phyloP scores from a whole-genome alignment of 768 basidiomycete genomes.

The Trametes maxima region DNA sequence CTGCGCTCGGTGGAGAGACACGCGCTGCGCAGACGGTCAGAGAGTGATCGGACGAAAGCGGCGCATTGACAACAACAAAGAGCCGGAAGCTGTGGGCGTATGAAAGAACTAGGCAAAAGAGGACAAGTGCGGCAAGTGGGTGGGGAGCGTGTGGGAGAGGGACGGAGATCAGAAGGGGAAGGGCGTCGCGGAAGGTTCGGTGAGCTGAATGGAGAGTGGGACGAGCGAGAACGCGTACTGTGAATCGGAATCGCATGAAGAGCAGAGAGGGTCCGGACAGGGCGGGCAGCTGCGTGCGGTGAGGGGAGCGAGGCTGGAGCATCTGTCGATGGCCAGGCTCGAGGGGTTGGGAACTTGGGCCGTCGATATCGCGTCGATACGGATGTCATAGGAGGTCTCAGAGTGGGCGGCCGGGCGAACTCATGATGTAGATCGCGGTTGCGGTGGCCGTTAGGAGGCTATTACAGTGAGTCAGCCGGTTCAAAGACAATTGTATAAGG shows the following conservation, averaged over 20 bases:
- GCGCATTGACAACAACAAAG: conserved; percentile 13
- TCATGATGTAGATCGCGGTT: no score
- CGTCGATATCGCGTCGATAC: background rate
- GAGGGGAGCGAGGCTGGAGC: no score
- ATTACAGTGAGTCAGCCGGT: background rate
- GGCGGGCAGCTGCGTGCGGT: background rate
- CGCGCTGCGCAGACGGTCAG: conserved; percentile 1
- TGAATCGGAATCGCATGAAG: background rate
- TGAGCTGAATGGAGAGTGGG: background rate
- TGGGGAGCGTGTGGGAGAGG: conserved; percentile 3
- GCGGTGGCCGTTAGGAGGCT: background rate
- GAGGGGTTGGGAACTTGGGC: background rate
- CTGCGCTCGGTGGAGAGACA: background rate
- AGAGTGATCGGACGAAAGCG: conserved; percentile 4
- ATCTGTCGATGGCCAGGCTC: background rate
- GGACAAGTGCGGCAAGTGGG: conserved; percentile 7
- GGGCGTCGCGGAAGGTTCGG: conserved; percentile 9
- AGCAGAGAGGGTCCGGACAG: background rate
- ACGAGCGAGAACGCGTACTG: background rate
- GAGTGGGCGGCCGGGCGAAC: conserved; percentile 5
- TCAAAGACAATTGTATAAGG: background rate
- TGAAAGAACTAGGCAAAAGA: conserved; percentile 7
- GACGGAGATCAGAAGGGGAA: conserved; percentile 10
- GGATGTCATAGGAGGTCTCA: conserved; percentile 6
- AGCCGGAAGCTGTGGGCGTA: conserved; percentile 5